phyloP scores from a whole-genome alignment of 768 basidiomycete species.

The Leucocoprinus sp. region DNA sequence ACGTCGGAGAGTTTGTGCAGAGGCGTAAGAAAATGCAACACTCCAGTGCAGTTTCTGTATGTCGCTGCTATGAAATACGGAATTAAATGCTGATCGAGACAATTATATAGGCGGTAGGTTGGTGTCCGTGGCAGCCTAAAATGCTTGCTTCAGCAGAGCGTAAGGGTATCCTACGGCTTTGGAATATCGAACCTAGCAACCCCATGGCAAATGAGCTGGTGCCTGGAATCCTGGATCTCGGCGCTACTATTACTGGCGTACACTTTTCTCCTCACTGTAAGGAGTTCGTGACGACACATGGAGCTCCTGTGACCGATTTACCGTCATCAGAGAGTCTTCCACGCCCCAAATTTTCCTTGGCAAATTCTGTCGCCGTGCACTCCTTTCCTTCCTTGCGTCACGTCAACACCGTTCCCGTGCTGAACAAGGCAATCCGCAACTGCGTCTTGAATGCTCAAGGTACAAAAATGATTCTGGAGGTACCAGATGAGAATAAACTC shows the following conservation, averaged over 20 bases:
- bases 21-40: constrained; percentile 65
- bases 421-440: constrained; percentile 48
- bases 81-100: background rate
- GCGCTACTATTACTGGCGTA: constrained; percentile 59
- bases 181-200: constrained; percentile 40
- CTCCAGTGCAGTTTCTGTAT: constrained; percentile 27
- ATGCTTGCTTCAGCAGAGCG: constrained; percentile 73
- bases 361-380: constrained; percentile 40
- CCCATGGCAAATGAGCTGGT: constrained; percentile 27
- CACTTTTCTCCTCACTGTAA: constrained; percentile 76
- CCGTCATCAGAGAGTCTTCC: constrained; percentile 9
- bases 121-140: constrained; percentile 84
- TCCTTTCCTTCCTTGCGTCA: constrained; percentile 55
- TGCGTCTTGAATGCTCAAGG: constrained; percentile 33
- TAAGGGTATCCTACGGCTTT: constrained; percentile 44
- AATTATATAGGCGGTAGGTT: constrained; percentile 61
- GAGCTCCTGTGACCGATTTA: constrained; percentile 15
- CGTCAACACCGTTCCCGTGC: constrained; percentile 32
- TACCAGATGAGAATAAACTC: constrained; percentile 21
- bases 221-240: constrained; percentile 38
- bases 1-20: constrained; percentile 47
- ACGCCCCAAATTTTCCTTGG: constrained; percentile 16
- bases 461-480: constrained; percentile 20
- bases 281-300: constrained; percentile 81
- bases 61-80: background rate